Conservation (phyloP, 1,284 basidiomycete species). For the Melampsora americana region DNA sequence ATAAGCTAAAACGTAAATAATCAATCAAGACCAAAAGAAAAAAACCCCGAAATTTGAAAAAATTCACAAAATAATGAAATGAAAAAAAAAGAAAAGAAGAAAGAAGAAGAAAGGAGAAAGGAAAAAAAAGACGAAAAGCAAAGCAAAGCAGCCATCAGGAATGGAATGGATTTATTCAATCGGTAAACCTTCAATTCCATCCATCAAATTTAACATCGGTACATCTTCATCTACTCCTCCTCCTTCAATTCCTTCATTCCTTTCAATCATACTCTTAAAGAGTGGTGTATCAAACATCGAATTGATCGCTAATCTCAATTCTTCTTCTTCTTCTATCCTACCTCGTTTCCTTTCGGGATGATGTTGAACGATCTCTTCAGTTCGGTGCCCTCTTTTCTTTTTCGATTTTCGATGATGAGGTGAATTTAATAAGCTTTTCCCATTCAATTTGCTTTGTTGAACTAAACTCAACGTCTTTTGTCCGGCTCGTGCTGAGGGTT, state of each 20-base stretch:
- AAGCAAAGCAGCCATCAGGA: not conserved
- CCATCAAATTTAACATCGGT: slow-evolving; percentile 25
- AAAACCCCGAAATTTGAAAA: too few species aligned
- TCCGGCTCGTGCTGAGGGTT: slow-evolving; percentile 1
- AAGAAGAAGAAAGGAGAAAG: not conserved
- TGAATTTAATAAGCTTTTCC: not conserved
- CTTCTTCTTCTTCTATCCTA: too few species aligned
- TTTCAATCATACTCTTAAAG: slow-evolving; percentile 5
- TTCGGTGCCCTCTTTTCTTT: too few species aligned
- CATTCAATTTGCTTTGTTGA: not conserved
- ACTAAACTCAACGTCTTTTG: slow-evolving; percentile 20
- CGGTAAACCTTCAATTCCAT: slow-evolving; percentile 10
- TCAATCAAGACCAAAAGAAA: too few species aligned
- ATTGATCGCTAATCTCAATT: not conserved
- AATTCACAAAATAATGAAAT: too few species aligned
- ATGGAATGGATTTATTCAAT: not conserved
- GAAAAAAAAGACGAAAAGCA: not conserved
- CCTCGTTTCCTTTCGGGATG: too few species aligned
- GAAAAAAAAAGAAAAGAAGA: too few species aligned
- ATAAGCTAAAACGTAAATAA: too few species aligned
- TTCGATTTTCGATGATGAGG: not conserved
- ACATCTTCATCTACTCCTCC: not conserved
- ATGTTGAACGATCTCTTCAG: too few species aligned
- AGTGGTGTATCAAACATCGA: slow-evolving; percentile 1
- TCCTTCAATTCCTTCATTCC: not conserved